These are phyloP conservation scores for Coniochaeta sp. DNA, from an alignment of 2,329 filamentous ascomycete species.

Conservation along the genomic window DNA sequence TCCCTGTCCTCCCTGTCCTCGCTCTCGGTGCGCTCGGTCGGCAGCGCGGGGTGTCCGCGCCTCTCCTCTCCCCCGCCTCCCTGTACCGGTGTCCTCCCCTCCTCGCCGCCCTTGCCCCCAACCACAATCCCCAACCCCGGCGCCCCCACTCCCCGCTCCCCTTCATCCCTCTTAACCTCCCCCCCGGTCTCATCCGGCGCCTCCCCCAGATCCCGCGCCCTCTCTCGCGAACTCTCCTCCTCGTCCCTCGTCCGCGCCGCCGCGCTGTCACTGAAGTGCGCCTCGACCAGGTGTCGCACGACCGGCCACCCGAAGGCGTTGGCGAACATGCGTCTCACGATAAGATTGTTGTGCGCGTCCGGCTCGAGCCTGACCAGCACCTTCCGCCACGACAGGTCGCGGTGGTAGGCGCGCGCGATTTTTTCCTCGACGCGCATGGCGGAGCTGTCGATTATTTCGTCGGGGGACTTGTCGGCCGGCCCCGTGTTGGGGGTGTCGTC, in stretches of 20 bases:
- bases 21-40: constrained; percentile 16
- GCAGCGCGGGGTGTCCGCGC: not conserved
- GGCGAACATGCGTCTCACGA: constrained; percentile 91
- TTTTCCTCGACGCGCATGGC: constrained; percentile 94
- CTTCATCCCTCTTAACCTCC: constrained; percentile 47
- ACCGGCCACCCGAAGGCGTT: constrained; percentile 99
- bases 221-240: constrained; percentile 58
- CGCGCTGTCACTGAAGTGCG: constrained; percentile 78
- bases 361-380: constrained; percentile 92
- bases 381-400: constrained; percentile 88
- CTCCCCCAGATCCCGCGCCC: constrained; percentile 53
- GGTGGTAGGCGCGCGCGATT: constrained; percentile 92
- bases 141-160: not conserved
- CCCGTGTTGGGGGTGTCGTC: constrained; percentile 42
- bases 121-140: not conserved
- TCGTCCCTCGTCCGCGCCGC: constrained; percentile 60
- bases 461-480: constrained; percentile 34
- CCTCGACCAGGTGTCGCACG: constrained; percentile 87
- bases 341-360: constrained; percentile 97
- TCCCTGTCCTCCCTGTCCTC: constrained; percentile 34
- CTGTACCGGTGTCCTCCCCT: not conserved
- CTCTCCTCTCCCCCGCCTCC: not conserved
- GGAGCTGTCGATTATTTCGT: constrained; percentile 48
- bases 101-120: not conserved
- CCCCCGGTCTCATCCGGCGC: constrained; percentile 55